Evolutionary conservation across 23 red algal genomes (phyloP).

Genomic region (Gracilaria gracilis): DNA sequence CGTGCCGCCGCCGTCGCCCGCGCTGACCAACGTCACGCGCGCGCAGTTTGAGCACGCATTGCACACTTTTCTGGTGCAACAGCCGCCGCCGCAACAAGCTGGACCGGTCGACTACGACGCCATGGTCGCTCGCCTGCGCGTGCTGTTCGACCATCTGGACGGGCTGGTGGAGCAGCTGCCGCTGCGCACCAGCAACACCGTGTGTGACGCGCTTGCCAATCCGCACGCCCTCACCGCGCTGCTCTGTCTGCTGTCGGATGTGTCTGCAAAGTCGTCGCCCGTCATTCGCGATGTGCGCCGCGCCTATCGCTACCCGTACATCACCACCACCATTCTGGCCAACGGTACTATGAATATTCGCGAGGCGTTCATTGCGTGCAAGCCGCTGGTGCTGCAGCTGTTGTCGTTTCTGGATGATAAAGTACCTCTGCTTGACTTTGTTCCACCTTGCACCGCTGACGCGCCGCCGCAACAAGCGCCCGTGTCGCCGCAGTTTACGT

Average conservation of each 20-base stretch:
- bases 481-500: not conserved
- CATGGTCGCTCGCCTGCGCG: not conserved
- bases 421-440: slow-evolving; percentile 4
- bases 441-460: too few relatives aligned
- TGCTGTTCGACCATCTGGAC: slow-evolving; percentile 48
- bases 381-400: not conserved
- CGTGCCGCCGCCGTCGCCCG: slow-evolving; percentile 8
- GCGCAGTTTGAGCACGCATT: slow-evolving; percentile 11
- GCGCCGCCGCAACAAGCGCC: not conserved
- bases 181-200: slow-evolving; percentile 27
- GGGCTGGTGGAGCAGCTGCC: slow-evolving; percentile 38
- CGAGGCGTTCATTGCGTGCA: slow-evolving; percentile 29
- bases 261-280: slow-evolving; percentile 28
- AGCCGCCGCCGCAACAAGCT: not conserved
- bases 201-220: slow-evolving; percentile 27
- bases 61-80: slow-evolving; percentile 7
- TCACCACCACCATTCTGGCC: slow-evolving; percentile 40
- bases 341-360: slow-evolving; percentile 55
- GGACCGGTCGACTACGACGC: not conserved
- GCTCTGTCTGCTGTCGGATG: slow-evolving; percentile 25
- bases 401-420: slow-evolving; percentile 54
- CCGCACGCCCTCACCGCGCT: slow-evolving; percentile 15
- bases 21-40: slow-evolving; percentile 33
- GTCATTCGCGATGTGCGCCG: slow-evolving; percentile 36
- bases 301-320: slow-evolving; percentile 61